phyloP scores from a whole-genome alignment of 352 stramenopile species.

The Globisporangium canariense region DNA sequence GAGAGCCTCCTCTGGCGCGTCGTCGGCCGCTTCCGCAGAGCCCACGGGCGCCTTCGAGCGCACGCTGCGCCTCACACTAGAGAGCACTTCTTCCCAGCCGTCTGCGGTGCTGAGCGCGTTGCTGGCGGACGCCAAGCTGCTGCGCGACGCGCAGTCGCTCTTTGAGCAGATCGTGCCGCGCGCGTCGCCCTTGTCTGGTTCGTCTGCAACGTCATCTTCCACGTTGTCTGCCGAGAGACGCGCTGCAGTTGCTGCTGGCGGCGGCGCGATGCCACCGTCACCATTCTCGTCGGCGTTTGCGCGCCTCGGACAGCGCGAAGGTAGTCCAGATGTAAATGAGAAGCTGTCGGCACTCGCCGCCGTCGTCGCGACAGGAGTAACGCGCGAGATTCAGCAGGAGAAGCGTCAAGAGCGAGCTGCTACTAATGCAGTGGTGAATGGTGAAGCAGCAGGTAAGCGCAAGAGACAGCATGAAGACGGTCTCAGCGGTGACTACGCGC shows the following conservation, averaged over 20 bases:
- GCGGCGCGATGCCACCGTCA: slow-evolving; percentile 4
- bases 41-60: slow-evolving; percentile 4
- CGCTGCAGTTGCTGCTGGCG: background rate
- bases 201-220: background rate
- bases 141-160: slow-evolving; percentile 33
- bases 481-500: background rate
- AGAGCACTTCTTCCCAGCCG: background rate
- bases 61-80: slow-evolving; percentile 3
- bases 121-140: slow-evolving; percentile 19
- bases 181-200: slow-evolving; percentile 2
- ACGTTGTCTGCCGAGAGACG: background rate
- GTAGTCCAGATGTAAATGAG: slow-evolving; percentile 16
- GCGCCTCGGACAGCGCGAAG: slow-evolving; percentile 4
- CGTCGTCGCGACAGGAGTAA: slow-evolving; percentile 40
- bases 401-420: slow-evolving; percentile 2
- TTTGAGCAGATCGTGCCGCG: slow-evolving; percentile 38
- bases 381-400: slow-evolving; percentile 35
- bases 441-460: slow-evolving; percentile 5
- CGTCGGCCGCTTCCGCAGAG: background rate
- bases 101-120: slow-evolving; percentile 4
- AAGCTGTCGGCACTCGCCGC: slow-evolving; percentile 47
- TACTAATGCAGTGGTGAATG: background rate
- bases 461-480: background rate
- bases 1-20: background rate
- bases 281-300: slow-evolving; percentile 9